A percentile compares a stretch with the other conserved stretches of the same genome.
Evolutionary conservation across 2,329 filamentous ascomycete genomes (phyloP).

Genomic region (Biscogniauxia sp.): DNA sequence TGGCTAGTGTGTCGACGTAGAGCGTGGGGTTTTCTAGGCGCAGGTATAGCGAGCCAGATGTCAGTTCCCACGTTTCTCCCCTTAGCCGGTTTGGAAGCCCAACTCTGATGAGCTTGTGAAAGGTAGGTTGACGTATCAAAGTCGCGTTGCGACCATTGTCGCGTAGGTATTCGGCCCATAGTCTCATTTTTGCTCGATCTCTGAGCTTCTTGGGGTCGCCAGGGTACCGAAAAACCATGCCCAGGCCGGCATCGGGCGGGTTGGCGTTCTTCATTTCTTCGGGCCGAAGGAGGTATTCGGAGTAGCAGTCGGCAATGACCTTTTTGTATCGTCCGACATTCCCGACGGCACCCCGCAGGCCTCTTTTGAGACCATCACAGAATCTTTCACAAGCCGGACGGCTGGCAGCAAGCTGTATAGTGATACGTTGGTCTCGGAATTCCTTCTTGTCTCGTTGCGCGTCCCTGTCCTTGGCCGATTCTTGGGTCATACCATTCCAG

Average conservation of each 20-base stretch:
- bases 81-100: slow-evolving; percentile 89
- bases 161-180: slow-evolving; percentile 95
- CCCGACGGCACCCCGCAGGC: slow-evolving; percentile 80
- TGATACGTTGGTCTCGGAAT: slow-evolving; percentile 74
- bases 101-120: slow-evolving; percentile 95
- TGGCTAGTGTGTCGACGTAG: slow-evolving; percentile 79
- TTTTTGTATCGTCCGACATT: slow-evolving; percentile 81
- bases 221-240: slow-evolving; percentile 89
- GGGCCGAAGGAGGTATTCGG: slow-evolving; percentile 72
- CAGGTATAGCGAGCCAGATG: slow-evolving; percentile 86
- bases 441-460: slow-evolving; percentile 40
- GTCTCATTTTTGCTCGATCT: slow-evolving; percentile 92
- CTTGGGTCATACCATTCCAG: slow-evolving; percentile 74
- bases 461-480: slow-evolving; percentile 44
- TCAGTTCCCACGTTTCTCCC: slow-evolving; percentile 94
- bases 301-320: slow-evolving; percentile 84
- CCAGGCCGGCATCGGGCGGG: slow-evolving; percentile 88
- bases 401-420: slow-evolving; percentile 85
- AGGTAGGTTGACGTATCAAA: slow-evolving; percentile 90
- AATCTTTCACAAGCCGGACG: slow-evolving; percentile 90
- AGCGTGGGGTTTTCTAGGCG: slow-evolving; percentile 81
- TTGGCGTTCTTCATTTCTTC: slow-evolving; percentile 61
- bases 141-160: slow-evolving; percentile 95
- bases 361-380: slow-evolving; percentile 92
- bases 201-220: slow-evolving; percentile 91